Conservation (phyloP, 148 eudicot genomes). For the Dysphania ambrosioides region DNA sequence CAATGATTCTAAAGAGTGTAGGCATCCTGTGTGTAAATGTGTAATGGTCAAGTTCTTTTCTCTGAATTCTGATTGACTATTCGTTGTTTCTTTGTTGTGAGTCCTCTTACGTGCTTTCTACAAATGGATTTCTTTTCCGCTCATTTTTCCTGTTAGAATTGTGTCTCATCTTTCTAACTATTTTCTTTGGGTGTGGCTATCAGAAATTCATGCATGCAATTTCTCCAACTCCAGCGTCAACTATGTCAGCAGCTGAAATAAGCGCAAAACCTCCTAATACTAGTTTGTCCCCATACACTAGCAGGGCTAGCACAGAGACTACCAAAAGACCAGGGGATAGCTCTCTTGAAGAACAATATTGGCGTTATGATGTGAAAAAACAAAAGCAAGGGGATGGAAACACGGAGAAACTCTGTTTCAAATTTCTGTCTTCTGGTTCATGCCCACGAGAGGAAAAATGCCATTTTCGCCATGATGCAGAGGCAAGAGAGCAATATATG, state of each 20-base stretch:
- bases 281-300: constrained; percentile 55
- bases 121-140: no score
- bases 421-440: constrained; percentile 70
- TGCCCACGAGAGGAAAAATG: constrained; percentile 79
- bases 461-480: constrained; percentile 71
- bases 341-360: constrained; percentile 62
- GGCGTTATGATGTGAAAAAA: constrained; percentile 92
- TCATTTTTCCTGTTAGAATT: not conserved
- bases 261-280: constrained; percentile 63
- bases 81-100: no score
- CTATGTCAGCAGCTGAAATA: constrained; percentile 68
- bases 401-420: constrained; percentile 62
- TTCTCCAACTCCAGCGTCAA: constrained; percentile 85
- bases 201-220: constrained; percentile 96
- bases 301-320: constrained; percentile 32
- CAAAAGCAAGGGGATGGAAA: constrained; percentile 59
- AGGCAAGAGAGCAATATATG: constrained; percentile 68
- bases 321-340: constrained; percentile 48
- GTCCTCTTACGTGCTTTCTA: no score
- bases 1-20: no score
- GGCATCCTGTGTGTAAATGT: no score
- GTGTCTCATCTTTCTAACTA: constrained; percentile 18
- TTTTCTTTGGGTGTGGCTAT: constrained; percentile 16
- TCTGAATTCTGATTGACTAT: no score
- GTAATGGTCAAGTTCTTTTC: no score